Base-by-base conservation (phyloP, 2,329 filamentous ascomycete species). In the Fonsecaea multimorphosa region DNA sequence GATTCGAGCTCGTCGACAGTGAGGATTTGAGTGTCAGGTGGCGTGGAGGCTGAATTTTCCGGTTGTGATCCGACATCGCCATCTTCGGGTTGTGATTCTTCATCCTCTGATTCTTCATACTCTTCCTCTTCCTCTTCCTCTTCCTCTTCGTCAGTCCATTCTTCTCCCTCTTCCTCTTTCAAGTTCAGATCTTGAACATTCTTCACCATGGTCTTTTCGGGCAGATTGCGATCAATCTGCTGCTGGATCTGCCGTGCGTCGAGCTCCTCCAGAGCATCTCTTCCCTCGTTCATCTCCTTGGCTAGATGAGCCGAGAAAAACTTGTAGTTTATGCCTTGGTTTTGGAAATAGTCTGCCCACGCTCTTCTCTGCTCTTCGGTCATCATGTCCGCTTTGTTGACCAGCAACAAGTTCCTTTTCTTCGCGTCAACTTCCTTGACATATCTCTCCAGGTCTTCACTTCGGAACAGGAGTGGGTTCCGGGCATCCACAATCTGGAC, bases 331-430 rank as follows among this genome's bases (percentile, higher is more conserved):
- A 99, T 96, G 31, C 89, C 87, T 29, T 90, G 87, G 72, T 88
- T 83, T 72, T 89, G 89, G 72, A 99, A 92, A 75, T 97, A 92
- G 72, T 90, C 86, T 2, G 93, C 93, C 95, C 95, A 99, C 0
- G 85, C 83, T 70, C 85, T 85, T 70, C 95, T 85, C 80, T 99
- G 96, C 73, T 87, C 87, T 55, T 88, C 78, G 1, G 93, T 96
- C 91, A 99, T 93, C 95, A 99, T 97, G 80, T 99, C 95, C 53
- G 95, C 93, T 84, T 99, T 99, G 84, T 99, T 99, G 75, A 99
- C 94, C 62, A 99, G 83, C 63, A 99, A 78, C 74, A 99, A 76
- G 77, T 98, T 99, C 76, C 93, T 86, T 83, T 99, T 98, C 76
- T 87, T 89, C 1, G 88, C 80, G 73, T 96, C 91, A 29, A 98